These are phyloP conservation scores for Solanum hybrid DNA, from an alignment of 305 asterid genomes.

Conservation along the genomic window DNA sequence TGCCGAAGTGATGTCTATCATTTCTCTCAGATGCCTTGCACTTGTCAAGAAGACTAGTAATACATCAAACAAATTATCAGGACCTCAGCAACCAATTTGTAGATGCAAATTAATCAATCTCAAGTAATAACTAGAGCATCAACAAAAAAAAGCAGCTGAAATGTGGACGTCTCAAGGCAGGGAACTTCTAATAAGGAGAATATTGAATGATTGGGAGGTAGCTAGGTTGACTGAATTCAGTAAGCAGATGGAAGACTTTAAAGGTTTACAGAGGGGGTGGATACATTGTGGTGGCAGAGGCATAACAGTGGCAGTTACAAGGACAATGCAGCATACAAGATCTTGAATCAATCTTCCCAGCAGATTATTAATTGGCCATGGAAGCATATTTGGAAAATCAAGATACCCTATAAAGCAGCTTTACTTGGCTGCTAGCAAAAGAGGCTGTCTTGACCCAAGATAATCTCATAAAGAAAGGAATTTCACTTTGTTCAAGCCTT, in stretches of 20 bases:
- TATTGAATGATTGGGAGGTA: neutral
- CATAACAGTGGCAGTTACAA: neutral
- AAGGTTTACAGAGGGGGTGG: neutral
- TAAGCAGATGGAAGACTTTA: neutral
- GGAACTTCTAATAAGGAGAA: neutral
- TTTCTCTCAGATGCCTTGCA: slow-evolving; percentile 22
- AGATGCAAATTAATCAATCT: slow-evolving; percentile 10
- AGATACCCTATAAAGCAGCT: neutral
- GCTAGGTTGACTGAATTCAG: neutral
- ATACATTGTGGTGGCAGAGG: neutral
- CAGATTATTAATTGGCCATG: neutral
- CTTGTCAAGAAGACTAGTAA: slow-evolving; percentile 32
- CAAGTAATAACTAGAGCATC: slow-evolving; percentile 2
- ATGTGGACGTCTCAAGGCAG: neutral
- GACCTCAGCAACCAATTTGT: neutral
- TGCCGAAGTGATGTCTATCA: slow-evolving; percentile 21
- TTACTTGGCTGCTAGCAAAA: neutral
- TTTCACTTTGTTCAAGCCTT: neutral
- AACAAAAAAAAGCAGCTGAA: neutral
- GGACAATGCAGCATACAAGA: neutral
- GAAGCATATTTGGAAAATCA: neutral
- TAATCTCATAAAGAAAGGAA: neutral
- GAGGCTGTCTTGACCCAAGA: neutral
- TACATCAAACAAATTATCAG: neutral
- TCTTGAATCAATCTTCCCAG: neutral